Evolutionary conservation across 139 green algal species (phyloP).

Genomic region (Edaphochlamys debaryana): DNA sequence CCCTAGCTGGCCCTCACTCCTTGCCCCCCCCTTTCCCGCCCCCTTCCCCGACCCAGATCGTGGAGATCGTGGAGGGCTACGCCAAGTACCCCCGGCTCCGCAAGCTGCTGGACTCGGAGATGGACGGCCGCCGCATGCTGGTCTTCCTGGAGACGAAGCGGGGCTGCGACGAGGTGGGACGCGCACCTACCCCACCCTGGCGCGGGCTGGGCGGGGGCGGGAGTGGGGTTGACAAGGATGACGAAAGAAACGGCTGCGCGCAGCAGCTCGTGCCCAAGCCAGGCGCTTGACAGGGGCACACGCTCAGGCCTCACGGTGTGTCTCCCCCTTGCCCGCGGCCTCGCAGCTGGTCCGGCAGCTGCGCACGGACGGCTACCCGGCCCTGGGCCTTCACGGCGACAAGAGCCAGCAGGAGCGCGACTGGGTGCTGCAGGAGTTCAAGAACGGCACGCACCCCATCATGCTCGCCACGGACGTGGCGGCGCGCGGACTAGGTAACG

Average conservation of each 20-base stretch:
- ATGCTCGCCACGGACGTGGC: conserved; percentile 97
- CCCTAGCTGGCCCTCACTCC: too few relatives aligned
- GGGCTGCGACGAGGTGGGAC: conserved; percentile 80
- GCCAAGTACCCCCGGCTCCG: conserved; percentile 78
- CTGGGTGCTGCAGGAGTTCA: conserved; percentile 92
- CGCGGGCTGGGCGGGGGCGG: too few relatives aligned
- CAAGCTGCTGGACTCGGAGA: conserved; percentile 79
- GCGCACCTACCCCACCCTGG: too few relatives aligned
- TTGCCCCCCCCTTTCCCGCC: too few relatives aligned
- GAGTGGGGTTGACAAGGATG: too few relatives aligned
- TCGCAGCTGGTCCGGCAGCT: conserved; percentile 82
- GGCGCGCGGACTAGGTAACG: conserved; percentile 86
- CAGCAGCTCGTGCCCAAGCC: too few relatives aligned
- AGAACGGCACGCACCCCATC: conserved; percentile 81
- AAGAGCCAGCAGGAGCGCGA: conserved; percentile 96
- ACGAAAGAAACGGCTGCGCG: too few relatives aligned
- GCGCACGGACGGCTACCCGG: conserved; percentile 86
- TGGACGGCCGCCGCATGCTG: conserved; percentile 73
- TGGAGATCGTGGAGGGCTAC: conserved; percentile 77
- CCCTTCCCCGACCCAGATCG: too few relatives aligned
- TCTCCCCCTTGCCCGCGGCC: too few relatives aligned
- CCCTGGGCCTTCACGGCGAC: conserved; percentile 92
- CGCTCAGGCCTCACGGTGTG: too few relatives aligned
- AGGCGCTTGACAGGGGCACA: too few relatives aligned
- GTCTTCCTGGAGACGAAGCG: conserved; percentile 96